Base-by-base conservation (phyloP, 192 early-diverging fungal species). In the Lobosporangium transversale region DNA sequence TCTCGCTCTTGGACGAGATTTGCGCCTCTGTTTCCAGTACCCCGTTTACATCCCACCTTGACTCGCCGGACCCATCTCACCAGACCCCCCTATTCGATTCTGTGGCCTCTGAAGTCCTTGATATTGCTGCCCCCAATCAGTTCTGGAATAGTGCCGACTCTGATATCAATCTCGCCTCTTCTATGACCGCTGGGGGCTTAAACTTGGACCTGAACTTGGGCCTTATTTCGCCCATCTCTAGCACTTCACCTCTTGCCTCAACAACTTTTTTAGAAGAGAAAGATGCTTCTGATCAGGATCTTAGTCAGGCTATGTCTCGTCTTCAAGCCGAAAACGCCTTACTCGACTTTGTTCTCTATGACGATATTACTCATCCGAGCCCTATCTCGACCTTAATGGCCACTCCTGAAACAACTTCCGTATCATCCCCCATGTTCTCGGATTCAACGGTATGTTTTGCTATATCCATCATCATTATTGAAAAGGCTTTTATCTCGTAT, bases 261-360 rank as follows among this genome's bases (percentile, higher is more conserved):
- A 61, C 69, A 49, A 50, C 42, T 43, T 27, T 32, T 45, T 62
- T 52, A 17, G 43, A 29, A 17, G 35, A 53, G 35, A 40, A 57
- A 15, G 47, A 24, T 27, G 43, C 4, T 37, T 14, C 24, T 10
- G 51, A 53, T 2, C 43, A 57, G 47, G 60, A 57, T 37, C 54
- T 33, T 40, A 21, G 11, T 40, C 44, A 53, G 54, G 12, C 26
- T 48, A 43, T 31, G 45, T 54, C 64, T n/a, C 52, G 53, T 62
- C 73, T 76, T 76, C 73, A 76, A 76, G 73, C 73, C 73, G 73
- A 76, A 76, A 76, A 59, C 42, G 73, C 73, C 36, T 76, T 76
- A 53, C 73, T 76, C 73, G 73, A 76, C 37, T 76, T 76, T 76
- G 73, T 76, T 62, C 73, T 76, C 29, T 76, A 67, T 76, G 73